A percentile compares a stretch with the other conserved stretches of the same genome.
These are phyloP conservation scores for Yamadazyma philogaea DNA, from an alignment of 805 yeast genomes.

Conservation along the genomic window DNA sequence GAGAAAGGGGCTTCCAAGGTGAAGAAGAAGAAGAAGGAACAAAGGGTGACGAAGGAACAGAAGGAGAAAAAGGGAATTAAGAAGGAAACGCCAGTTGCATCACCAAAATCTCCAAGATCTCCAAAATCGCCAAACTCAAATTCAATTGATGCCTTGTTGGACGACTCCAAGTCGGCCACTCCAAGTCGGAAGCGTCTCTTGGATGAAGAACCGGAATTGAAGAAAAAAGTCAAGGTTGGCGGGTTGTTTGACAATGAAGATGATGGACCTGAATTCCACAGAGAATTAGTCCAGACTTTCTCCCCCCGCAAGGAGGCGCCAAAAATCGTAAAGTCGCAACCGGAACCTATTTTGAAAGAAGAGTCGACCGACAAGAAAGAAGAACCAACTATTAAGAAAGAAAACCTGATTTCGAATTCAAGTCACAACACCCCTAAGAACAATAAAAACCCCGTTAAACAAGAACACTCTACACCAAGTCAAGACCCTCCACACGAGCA, in stretches of 20 bases:
- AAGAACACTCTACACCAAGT: too few species aligned
- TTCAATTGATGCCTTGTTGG: too few species aligned
- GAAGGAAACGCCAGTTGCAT: background rate
- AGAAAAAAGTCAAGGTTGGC: slow-evolving; percentile 6
- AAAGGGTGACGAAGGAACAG: background rate
- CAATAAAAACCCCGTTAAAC: too few species aligned
- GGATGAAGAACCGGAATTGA: background rate
- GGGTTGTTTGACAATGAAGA: slow-evolving; percentile 9
- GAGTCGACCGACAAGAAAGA: too few species aligned
- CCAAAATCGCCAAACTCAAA: background rate
- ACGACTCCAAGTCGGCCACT: too few species aligned
- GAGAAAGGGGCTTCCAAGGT: slow-evolving; percentile 8
- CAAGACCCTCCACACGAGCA: too few species aligned
- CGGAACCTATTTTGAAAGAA: too few species aligned
- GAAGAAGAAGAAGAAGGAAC: background rate
- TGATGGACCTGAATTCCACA: slow-evolving; percentile 3
- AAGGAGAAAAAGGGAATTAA: background rate
- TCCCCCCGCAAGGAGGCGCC: slow-evolving; percentile 6
- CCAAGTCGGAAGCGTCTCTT: slow-evolving; percentile 15
- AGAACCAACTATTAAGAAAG: too few species aligned
- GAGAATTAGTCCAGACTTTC: slow-evolving; percentile 4
- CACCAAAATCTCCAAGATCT: background rate
- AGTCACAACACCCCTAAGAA: too few species aligned
- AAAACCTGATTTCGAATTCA: too few species aligned
- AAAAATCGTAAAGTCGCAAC: too few species aligned